Evolutionary conservation across 164 flowering plant species (phyloP), one percentile per base, ranked within the genome.

Genomic region (Aristolochia contorta): DNA sequence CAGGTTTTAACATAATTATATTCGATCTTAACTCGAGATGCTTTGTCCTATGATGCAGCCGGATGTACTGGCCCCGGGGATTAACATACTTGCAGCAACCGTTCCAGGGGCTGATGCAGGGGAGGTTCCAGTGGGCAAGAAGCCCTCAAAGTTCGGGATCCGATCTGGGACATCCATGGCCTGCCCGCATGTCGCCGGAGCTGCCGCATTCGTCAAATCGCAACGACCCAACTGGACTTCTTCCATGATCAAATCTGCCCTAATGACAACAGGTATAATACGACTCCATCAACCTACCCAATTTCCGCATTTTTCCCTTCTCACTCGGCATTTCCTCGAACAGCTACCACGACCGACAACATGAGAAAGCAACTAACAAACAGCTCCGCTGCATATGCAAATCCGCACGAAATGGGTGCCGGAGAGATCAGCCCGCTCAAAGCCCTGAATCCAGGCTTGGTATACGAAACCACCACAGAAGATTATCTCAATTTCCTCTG

Each of bases 111-210:
- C 14, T 6, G 78, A 76, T n/a, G 47, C 32, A 14, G 79, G 70
- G 12, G 71, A 60, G 6, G 65, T 65, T 53, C 82, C 84, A 2
- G 13, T 20, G 2, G 79, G 82, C 16, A 68, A 62, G 65, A 74
- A 68, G 51, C 76, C 77, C 3, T 71, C 91, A 0, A 37, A 43
- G 1, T 87, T 79, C 63, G 75, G 63, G 19, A 67, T 82, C n/a
- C 77, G 54, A 68, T 80, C 91, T 5, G 96, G 96, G 19, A 89
- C 96, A n/a, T 89, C 96, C 14, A 89, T 89, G 96, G 83, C 96
- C 25, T 87, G 91, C 71, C 96, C 96, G 50, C 94, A 89, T 61
- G 96, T 89, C 8, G 51, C 94, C 0, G 96, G 94, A 1, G 83
- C 85, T 0, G 84, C 86, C 9, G 94, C 94, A 6, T 67, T 76